Conservation (phyloP, 2,329 filamentous ascomycete genomes). For the Trichoderma endophyticum region DNA sequence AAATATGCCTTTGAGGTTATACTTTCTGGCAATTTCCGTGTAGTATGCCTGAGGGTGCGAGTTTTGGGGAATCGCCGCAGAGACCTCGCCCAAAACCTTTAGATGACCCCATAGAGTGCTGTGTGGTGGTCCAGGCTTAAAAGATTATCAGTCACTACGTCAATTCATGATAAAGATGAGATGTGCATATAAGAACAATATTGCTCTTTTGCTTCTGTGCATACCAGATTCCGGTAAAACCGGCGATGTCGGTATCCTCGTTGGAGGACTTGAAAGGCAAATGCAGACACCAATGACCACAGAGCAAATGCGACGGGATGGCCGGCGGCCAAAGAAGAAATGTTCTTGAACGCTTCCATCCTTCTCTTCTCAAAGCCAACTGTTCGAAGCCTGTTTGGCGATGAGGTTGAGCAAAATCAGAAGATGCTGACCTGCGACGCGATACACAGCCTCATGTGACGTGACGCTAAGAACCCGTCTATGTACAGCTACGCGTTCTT, state of each 20-base stretch:
- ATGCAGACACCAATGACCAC: not conserved
- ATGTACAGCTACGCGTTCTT: not conserved
- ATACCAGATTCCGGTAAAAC: not conserved
- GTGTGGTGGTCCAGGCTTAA: constrained; percentile 22
- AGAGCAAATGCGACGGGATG: not conserved
- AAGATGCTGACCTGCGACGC: not conserved
- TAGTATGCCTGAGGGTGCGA: constrained; percentile 25
- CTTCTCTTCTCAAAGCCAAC: not conserved
- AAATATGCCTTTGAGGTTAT: constrained; percentile 28
- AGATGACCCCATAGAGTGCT: constrained; percentile 26
- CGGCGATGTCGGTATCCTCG: not conserved
- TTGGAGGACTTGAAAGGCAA: constrained; percentile 20
- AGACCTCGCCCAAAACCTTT: constrained; percentile 20
- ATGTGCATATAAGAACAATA: not conserved
- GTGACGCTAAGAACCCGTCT: not conserved
- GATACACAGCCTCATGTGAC: not conserved
- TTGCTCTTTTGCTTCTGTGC: not conserved
- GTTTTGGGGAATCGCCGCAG: constrained; percentile 23
- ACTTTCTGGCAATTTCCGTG: constrained; percentile 26
- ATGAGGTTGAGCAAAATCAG: not conserved
- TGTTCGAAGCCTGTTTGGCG: not conserved
- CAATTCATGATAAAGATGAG: not conserved
- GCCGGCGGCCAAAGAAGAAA: not conserved
- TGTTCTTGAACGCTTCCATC: not conserved
- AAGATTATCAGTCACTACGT: not conserved